A percentile compares a stretch with the other conserved stretches of the same genome.
Conservation (phyloP, 441 rosid species). For the Euphorbia neoarborescens region DNA sequence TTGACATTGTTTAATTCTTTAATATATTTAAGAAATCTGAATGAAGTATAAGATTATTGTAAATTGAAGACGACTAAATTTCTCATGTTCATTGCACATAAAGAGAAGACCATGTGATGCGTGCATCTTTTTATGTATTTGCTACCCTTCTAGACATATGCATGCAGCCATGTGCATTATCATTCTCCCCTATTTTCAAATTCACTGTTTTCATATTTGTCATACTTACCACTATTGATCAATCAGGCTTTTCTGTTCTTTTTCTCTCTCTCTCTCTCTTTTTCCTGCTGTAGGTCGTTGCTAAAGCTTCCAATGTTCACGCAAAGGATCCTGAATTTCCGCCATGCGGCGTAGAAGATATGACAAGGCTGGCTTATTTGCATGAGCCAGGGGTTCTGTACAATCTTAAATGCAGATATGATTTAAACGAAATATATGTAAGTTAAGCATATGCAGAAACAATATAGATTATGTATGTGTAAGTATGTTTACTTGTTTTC, state of each 20-base stretch:
- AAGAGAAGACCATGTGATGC: too few species aligned
- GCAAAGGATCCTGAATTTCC: slow-evolving; percentile 91
- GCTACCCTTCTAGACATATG: background rate
- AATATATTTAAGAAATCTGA: background rate
- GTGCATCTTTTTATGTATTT: background rate
- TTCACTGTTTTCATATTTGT: slow-evolving; percentile 22
- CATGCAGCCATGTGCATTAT: background rate
- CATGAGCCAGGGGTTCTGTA: slow-evolving; percentile 89
- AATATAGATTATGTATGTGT: slow-evolving; percentile 75
- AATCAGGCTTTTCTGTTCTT: background rate
- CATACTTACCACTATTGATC: slow-evolving; percentile 24
- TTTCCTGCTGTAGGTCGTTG: slow-evolving; percentile 44
- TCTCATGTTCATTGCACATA: background rate
- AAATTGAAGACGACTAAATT: background rate
- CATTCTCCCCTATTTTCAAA: background rate
- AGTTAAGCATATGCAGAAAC: slow-evolving; percentile 41
- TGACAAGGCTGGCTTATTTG: slow-evolving; percentile 90
- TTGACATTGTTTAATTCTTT: background rate
- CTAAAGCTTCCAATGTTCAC: slow-evolving; percentile 45
- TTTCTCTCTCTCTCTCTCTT: slow-evolving; percentile 1
- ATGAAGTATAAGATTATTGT: too few species aligned
- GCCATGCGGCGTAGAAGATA: slow-evolving; percentile 75
- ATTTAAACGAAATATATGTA: slow-evolving; percentile 81
- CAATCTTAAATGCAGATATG: slow-evolving; percentile 60
- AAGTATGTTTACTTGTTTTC: slow-evolving; percentile 29